These are phyloP conservation scores for Citrus glauca DNA, from an alignment of 345 rosid species.

Conservation along the genomic window DNA sequence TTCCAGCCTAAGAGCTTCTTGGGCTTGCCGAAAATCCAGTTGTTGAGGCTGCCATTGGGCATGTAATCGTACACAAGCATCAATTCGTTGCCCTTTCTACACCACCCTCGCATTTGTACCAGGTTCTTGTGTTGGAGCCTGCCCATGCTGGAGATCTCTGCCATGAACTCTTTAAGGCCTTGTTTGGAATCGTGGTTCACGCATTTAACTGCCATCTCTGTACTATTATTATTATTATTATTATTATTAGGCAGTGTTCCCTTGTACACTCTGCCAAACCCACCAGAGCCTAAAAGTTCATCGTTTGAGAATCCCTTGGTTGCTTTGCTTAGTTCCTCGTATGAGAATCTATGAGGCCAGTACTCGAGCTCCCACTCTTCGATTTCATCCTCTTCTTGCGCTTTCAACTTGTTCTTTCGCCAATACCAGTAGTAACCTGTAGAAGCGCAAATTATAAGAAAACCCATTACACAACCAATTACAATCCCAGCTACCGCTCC, in stretches of 20 bases:
- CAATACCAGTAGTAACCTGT: conserved; percentile 42
- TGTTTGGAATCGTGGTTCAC: conserved; percentile 88
- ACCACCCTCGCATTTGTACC: conserved; percentile 86
- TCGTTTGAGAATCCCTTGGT: conserved; percentile 59
- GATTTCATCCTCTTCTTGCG: conserved; percentile 49
- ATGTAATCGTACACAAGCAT: conserved; percentile 85
- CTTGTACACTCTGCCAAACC: conserved; percentile 76
- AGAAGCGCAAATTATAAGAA: conserved; percentile 28
- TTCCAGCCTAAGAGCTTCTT: conserved; percentile 55
- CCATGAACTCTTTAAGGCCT: conserved; percentile 91
- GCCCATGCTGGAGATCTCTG: conserved; percentile 88
- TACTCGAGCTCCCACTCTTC: conserved; percentile 92
- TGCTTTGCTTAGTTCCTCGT: conserved; percentile 60
- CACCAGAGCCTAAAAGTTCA: conserved; percentile 72
- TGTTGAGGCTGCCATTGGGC: conserved; percentile 79
- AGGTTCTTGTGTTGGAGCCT: conserved; percentile 84
- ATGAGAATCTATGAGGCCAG: conserved; percentile 90
- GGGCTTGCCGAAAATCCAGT: conserved; percentile 63
- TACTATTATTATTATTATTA: neutral
- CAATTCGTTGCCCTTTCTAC: conserved; percentile 64
- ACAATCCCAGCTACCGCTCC: conserved; percentile 71
- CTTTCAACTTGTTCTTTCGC: conserved; percentile 33
- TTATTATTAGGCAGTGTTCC: conserved; percentile 35
- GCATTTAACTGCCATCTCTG: conserved; percentile 70
- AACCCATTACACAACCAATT: conserved; percentile 40